A percentile compares a stretch with the other conserved stretches of the same genome.
Conservation (phyloP, 345 rosid genomes). For the Stellera chamaejasme region DNA sequence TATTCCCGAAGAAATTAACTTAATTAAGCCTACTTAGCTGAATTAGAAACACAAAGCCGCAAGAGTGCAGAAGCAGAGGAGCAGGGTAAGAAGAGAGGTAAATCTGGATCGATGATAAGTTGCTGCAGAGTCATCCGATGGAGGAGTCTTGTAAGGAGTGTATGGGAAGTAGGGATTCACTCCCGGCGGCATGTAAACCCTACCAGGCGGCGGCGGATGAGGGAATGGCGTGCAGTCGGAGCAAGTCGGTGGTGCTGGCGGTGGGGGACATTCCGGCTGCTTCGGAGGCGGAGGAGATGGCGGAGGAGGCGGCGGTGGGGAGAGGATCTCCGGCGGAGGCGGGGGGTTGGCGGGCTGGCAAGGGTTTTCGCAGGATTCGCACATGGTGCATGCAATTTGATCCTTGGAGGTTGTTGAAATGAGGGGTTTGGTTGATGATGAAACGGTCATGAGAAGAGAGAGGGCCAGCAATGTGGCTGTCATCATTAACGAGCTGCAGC, state of each 20-base stretch:
- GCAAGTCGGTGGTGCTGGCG: constrained; percentile 14
- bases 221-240: constrained; percentile 4
- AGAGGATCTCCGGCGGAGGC: constrained; percentile 19
- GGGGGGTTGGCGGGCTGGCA: constrained; percentile 13
- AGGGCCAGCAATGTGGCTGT: background rate
- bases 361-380: constrained; percentile 22
- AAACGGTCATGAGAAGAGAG: background rate
- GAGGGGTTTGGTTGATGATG: background rate
- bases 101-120: background rate
- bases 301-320: constrained; percentile 22
- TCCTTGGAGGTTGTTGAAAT: constrained; percentile 10
- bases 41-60: background rate
- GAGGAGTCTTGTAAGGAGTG: background rate
- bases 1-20: no score
- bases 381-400: constrained; percentile 20
- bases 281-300: constrained; percentile 13
- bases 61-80: background rate
- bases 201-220: background rate
- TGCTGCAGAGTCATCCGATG: background rate
- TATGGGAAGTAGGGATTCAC: constrained; percentile 14
- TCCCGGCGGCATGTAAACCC: background rate
- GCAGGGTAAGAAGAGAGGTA: background rate
- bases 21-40: no score
- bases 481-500: background rate
- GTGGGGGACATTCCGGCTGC: constrained; percentile 7